Evolutionary conservation across 1,139 yeast species (phyloP).

Genomic region (Blastobotrys proliferans): DNA sequence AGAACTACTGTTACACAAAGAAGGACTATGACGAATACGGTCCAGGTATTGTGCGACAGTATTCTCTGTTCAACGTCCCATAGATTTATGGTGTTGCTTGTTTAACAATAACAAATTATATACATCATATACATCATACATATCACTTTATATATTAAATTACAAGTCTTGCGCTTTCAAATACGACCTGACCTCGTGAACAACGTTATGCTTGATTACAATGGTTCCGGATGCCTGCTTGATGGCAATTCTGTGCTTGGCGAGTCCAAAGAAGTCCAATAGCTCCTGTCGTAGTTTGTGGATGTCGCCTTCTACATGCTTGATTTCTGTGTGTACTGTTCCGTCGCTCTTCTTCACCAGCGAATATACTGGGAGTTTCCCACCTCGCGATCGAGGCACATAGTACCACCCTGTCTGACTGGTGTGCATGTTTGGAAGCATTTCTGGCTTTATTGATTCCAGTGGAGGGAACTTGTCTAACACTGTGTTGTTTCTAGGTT

Average conservation of each 20-base stretch:
- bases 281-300: constrained; percentile 32
- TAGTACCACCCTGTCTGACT: constrained; percentile 27
- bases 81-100: constrained; percentile 1
- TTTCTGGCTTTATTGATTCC: constrained; percentile 7
- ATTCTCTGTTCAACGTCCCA: constrained; percentile 87
- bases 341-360: constrained; percentile 33
- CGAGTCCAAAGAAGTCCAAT: constrained; percentile 23
- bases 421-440: constrained; percentile 3
- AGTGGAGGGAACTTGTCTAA: constrained; percentile 16
- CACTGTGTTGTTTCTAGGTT: constrained; percentile 11
- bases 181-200: constrained; percentile 22
- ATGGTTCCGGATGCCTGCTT: constrained; percentile 33
- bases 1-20: constrained; percentile 94
- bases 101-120: neutral
- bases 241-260: constrained; percentile 30
- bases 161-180: constrained; percentile 16
- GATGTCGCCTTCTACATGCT: constrained; percentile 32
- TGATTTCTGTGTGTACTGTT: constrained; percentile 33
- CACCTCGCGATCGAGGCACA: constrained; percentile 31
- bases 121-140: neutral
- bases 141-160: constrained; percentile 1
- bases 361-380: constrained; percentile 35
- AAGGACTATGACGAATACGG: constrained; percentile 97
- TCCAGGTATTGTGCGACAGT: constrained; percentile 94
- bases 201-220: constrained; percentile 32